Percentiles rank a stretch among this genome's conserved stretches.
Evolutionary conservation across 805 yeast genomes (phyloP).

Genomic region (Hagleromyces aurorensis): DNA sequence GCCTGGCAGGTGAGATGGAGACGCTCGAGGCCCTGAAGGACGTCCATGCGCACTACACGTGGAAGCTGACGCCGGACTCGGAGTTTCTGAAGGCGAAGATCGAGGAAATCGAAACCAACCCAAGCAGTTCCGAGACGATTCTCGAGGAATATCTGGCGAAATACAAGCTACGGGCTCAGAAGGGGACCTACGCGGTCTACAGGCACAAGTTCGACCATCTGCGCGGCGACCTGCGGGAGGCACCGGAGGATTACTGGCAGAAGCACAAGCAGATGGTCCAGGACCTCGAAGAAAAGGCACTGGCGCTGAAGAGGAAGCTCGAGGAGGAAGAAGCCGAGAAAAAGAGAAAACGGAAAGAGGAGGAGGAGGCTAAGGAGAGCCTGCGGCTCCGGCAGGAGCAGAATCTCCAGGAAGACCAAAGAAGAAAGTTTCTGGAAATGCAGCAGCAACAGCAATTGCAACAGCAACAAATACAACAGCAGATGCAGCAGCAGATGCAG

Average conservation of each 20-base stretch:
- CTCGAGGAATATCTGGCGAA: constrained; percentile 11
- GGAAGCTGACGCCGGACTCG: constrained; percentile 4
- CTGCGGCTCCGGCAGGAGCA: constrained; percentile 3
- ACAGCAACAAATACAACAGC: constrained; percentile 8
- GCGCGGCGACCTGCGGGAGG: constrained; percentile 18
- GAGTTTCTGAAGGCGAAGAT: constrained; percentile 9
- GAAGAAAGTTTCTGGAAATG: constrained; percentile 7
- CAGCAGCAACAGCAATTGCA: constrained; percentile 11
- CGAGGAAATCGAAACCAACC: constrained; percentile 1
- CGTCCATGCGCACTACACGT: constrained; percentile 3
- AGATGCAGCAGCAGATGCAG: constrained; percentile 4
- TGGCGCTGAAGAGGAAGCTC: constrained; percentile 7
- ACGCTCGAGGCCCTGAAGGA: constrained; percentile 5
- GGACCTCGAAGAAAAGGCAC: constrained; percentile 9
- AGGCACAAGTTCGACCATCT: constrained; percentile 14
- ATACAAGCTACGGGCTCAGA: constrained; percentile 12
- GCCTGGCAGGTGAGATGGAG: constrained; percentile 11
- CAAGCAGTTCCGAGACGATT: constrained; percentile 3
- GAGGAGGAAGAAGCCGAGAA: constrained; percentile 11
- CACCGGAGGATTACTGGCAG: constrained; percentile 29
- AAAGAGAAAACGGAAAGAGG: constrained; percentile 9
- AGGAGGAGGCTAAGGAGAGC: constrained; percentile 2
- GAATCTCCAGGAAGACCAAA: constrained; percentile 9
- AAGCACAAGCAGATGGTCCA: constrained; percentile 13
- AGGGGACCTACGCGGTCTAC: constrained; percentile 14